Base-by-base conservation (phyloP, 2,329 filamentous ascomycete genomes). In the Claviceps lovelessii region DNA sequence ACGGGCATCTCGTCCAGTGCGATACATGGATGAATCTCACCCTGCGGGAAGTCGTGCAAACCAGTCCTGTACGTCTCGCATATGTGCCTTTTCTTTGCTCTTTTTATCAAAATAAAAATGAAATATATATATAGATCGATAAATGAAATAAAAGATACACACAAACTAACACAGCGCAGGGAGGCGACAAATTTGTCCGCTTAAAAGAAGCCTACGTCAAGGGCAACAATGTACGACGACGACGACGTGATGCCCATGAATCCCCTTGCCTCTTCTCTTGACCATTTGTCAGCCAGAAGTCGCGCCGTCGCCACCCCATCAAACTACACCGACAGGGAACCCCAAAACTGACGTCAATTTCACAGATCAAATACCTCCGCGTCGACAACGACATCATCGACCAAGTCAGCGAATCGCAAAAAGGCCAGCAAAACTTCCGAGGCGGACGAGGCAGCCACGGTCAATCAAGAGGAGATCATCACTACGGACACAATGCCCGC, bases 11-110 rank as follows among this genome's bases (percentile, higher is more conserved):
- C 57, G 86, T 96, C 70, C 89, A 86, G 70, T 98, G 91, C 82
- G 93, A 98, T 71, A 98, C 91, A 51, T 98, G 93, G 90, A 98
- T 98, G 93, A 98, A 98, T 74, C 76, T 98, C 63, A 97, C 91
- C 2, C 74, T 98, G 61, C 95, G 93, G 71, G 93, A 97, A 70
- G 94, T 98, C 28, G 88, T 97, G 41, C 91, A 97, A 72, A 97
- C 93, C 19, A 95, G 86, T 67, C 84, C 91, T 29, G 83, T 86
- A 72, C 52, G 76, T 52, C 17, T 10, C 3, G 23, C 23, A 23
- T 23, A 23, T 23, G 2, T 23, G 23, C 23, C 23, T 23, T 23
- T 23, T 23, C 23, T 23, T 23, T 23, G 23, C 23, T 23, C 23
- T 23, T 23, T 23, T 23, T 23, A 23, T 23, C 1, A 23, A 23